Conservation (phyloP, 2,329 filamentous ascomycete genomes). For the Colletotrichum liaoningense region DNA sequence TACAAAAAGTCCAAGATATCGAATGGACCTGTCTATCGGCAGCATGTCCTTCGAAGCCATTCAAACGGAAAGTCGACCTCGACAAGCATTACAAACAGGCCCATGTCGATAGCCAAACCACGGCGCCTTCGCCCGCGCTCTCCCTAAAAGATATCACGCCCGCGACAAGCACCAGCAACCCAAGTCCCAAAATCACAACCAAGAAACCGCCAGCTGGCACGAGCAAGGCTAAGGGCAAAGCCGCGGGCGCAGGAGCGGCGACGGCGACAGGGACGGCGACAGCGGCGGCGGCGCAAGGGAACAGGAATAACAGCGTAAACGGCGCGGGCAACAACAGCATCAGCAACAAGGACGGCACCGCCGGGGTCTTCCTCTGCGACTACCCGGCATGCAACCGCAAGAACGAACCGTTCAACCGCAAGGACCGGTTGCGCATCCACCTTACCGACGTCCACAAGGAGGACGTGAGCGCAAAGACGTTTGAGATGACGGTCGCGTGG, state of each 20-base stretch:
- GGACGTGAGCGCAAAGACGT: constrained; percentile 59
- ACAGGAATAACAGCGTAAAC: constrained; percentile 25
- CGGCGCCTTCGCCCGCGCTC: constrained; percentile 27
- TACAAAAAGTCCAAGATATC: constrained; percentile 29
- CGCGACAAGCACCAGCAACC: constrained; percentile 28
- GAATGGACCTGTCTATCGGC: constrained; percentile 48
- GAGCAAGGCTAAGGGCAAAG: constrained; percentile 9
- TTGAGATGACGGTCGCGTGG: constrained; percentile 51
- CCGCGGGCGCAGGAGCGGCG: neutral
- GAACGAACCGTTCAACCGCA: constrained; percentile 60
- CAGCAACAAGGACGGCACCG: constrained; percentile 38
- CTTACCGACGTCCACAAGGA: constrained; percentile 66
- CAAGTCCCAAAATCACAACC: constrained; percentile 30
- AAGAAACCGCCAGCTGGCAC: constrained; percentile 12
- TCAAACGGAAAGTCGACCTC: constrained; percentile 65
- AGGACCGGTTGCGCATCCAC: constrained; percentile 69
- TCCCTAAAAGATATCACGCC: constrained; percentile 33
- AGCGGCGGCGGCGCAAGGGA: neutral
- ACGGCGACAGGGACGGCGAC: neutral
- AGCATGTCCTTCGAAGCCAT: constrained; percentile 57
- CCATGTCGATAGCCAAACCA: constrained; percentile 48
- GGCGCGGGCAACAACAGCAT: constrained; percentile 43
- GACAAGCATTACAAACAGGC: constrained; percentile 63
- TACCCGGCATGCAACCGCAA: constrained; percentile 60
- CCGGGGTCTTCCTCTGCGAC: constrained; percentile 59